Evolutionary conservation across 495 filamentous ascomycete species (phyloP).

Genomic region (Penicillium pancosmium): DNA sequence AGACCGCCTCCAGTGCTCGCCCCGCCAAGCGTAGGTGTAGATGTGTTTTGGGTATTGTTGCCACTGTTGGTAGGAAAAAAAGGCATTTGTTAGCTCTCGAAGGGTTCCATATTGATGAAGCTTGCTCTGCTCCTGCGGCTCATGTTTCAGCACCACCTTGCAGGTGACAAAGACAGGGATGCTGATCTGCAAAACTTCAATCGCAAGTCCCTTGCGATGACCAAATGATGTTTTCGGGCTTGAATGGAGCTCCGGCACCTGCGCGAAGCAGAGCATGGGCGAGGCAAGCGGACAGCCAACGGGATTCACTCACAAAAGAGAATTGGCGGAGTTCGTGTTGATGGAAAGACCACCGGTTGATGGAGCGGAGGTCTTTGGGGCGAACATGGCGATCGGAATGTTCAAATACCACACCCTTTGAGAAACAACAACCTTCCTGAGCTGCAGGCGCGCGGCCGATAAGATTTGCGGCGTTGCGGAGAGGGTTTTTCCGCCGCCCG

Average conservation of each 20-base stretch:
- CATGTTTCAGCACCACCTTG: background rate
- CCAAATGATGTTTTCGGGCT: slow-evolving; percentile 8
- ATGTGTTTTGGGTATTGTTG: slow-evolving; percentile 31
- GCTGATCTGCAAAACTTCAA: background rate
- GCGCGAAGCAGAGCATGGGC: background rate
- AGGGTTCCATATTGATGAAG: background rate
- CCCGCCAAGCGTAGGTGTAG: slow-evolving; percentile 33
- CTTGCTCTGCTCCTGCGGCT: background rate
- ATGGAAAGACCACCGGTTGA: slow-evolving; percentile 65
- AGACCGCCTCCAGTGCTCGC: slow-evolving; percentile 35
- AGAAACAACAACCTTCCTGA: slow-evolving; percentile 11
- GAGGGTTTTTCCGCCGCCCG: background rate
- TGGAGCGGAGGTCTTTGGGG: slow-evolving; percentile 61
- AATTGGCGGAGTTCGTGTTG: slow-evolving; percentile 74
- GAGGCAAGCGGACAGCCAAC: background rate
- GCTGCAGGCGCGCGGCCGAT: slow-evolving; percentile 15
- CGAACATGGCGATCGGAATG: slow-evolving; percentile 46
- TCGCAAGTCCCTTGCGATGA: slow-evolving; percentile 3
- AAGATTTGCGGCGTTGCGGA: slow-evolving; percentile 26
- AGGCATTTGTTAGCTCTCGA: background rate
- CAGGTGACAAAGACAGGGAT: background rate
- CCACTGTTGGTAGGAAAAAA: slow-evolving; percentile 15
- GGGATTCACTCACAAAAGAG: slow-evolving; percentile 64
- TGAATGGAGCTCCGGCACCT: slow-evolving; percentile 5
- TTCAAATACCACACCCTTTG: slow-evolving; percentile 4